phyloP scores from a whole-genome alignment of 192 early-diverging fungal species.

The Umbelopsis sp. region DNA sequence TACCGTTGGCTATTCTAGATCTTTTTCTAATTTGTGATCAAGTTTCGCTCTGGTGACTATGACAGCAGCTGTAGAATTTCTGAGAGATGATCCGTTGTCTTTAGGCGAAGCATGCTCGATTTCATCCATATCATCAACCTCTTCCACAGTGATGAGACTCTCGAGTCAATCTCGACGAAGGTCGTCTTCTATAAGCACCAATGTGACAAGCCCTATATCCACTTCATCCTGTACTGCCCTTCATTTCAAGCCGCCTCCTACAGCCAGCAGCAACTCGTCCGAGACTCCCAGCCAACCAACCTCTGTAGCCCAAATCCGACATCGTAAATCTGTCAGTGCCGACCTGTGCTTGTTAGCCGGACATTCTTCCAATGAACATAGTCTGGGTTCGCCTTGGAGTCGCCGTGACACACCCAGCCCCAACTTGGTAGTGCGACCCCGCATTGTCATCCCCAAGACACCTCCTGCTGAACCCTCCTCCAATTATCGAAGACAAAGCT shows the following conservation, averaged over 20 bases:
- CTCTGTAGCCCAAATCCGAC: slow-evolving; percentile 4
- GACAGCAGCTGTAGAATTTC: slow-evolving; percentile 49
- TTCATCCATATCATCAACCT: slow-evolving; percentile 25
- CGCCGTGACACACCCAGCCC: slow-evolving; percentile 17
- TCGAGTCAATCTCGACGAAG: neutral
- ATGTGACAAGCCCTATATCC: slow-evolving; percentile 3
- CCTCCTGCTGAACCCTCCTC: neutral
- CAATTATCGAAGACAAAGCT: neutral
- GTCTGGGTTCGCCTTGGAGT: neutral
- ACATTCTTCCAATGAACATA: neutral
- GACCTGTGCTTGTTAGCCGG: slow-evolving; percentile 26
- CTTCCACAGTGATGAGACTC: slow-evolving; percentile 6
- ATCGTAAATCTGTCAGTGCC: slow-evolving; percentile 37
- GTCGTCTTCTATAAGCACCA: slow-evolving; percentile 4
- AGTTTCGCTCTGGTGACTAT: slow-evolving; percentile 58
- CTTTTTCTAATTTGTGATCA: neutral
- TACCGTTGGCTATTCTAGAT: too few relatives aligned
- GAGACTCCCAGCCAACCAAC: neutral
- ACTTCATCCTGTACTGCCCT: neutral
- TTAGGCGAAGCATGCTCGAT: slow-evolving; percentile 32
- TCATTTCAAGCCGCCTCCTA: neutral
- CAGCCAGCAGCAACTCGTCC: neutral
- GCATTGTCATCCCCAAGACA: slow-evolving; percentile 15
- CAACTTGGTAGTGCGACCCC: slow-evolving; percentile 26
- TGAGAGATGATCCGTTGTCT: slow-evolving; percentile 54